Evolutionary conservation across 2,329 filamentous ascomycete genomes (phyloP), one percentile per base, ranked within the genome.

Genomic region (Tolypocladium tundrense): DNA sequence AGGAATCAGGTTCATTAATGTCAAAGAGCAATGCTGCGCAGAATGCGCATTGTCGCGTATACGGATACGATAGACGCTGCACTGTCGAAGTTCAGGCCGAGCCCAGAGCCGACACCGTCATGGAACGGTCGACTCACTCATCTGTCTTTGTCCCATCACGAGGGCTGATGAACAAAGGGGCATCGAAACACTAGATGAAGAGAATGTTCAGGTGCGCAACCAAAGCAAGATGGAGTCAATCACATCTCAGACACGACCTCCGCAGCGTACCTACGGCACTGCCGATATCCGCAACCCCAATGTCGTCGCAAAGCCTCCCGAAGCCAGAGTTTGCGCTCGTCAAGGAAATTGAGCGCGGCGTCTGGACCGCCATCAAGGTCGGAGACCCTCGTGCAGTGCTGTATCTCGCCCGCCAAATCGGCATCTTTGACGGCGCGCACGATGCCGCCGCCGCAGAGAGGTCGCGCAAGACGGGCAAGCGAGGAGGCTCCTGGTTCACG

Each of bases 321-420:
- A 55, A 60, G 53, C 60, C 62, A 21, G 53, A 59, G 16, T 70
- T 73, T 57, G 64, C 65, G 27, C 67, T 72, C n/a, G 33, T 69
- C 60, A 69, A 71, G 45, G 56, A 63, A 53, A 55, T 72, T 31
- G 60, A 59, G 6, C 56, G 66, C n/a, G 62, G 65, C 52, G 60
- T 69, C 19, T 72, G 68, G 68, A 62, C 75, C 39, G 70, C 74
- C 48, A 60, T 58, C 35, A 63, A 61, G 37, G 55, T n/a, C 27
- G 61, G 61, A 31, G 66, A 67, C n/a, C 61, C 63, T 8, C 68
- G 72, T 54, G 65, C 67, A 53, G 66, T 69, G 43, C 60, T 66
- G 43, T 73, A 73, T 60, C 61, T 77, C 24, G 74, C 70, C 19
- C 61, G 64, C 53, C 64, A 59, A 8, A 60, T 66, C 54, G 60